Percentiles rank a stretch among this genome's conserved stretches.
These are phyloP conservation scores for Rhynchospora pubera DNA, from an alignment of 176 grass and related monocot genomes.

Conservation along the genomic window DNA sequence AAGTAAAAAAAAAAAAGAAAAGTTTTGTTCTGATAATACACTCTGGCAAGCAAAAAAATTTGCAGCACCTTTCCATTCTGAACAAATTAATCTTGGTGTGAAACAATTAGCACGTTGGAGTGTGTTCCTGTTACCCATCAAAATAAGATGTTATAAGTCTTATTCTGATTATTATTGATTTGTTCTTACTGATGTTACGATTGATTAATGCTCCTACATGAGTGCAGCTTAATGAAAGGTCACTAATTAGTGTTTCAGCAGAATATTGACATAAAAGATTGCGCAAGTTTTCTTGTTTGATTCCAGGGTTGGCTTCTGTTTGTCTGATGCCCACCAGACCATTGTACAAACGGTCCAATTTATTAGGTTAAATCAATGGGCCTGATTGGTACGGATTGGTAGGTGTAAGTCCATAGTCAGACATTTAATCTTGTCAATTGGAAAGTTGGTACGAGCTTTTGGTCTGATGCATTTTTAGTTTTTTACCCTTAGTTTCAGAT, in stretches of 20 bases:
- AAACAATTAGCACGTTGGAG: not conserved
- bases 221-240: not conserved
- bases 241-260: not conserved
- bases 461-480: no score
- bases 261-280: not conserved
- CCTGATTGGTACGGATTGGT: not conserved
- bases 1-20: not conserved
- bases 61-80: not conserved
- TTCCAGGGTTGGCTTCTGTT: not conserved
- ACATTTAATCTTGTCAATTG: no score
- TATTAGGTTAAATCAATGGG: no score
- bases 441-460: no score
- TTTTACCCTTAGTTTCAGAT: not conserved
- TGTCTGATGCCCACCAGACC: not conserved
- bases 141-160: not conserved
- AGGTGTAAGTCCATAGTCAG: not conserved
- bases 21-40: not conserved
- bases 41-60: slow-evolving; percentile 14
- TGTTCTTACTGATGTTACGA: not conserved
- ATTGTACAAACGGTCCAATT: not conserved
- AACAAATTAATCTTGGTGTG: slow-evolving; percentile 12
- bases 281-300: not conserved
- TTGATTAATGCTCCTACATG: not conserved
- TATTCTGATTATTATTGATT: not conserved
- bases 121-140: not conserved